phyloP scores from a whole-genome alignment of 1,139 yeast genomes.

The Sugiyamaella pinicola region DNA sequence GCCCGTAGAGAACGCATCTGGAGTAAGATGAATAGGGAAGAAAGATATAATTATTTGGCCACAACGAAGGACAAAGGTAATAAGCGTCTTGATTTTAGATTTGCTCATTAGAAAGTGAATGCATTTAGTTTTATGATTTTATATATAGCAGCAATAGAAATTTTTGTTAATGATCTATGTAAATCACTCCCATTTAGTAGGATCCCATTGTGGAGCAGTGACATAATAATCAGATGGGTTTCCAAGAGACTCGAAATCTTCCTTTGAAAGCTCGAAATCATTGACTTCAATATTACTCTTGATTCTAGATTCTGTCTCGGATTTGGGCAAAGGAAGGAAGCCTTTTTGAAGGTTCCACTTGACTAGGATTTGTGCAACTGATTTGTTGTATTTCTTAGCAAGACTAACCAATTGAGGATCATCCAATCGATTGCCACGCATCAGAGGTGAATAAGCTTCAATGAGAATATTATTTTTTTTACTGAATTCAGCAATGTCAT shows the following conservation, averaged over 20 bases:
- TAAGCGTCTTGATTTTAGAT: conserved; percentile 57
- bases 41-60: conserved; percentile 49
- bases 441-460: conserved; percentile 81
- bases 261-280: conserved; percentile 45
- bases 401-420: conserved; percentile 25
- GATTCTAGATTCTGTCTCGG: conserved; percentile 69
- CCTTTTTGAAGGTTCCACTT: conserved; percentile 45
- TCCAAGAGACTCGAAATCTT: conserved; percentile 23
- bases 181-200: conserved; percentile 16
- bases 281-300: conserved; percentile 49
- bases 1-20: conserved; percentile 49
- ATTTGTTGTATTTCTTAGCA: conserved; percentile 42
- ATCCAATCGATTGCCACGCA: conserved; percentile 39
- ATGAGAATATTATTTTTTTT: conserved; percentile 62
- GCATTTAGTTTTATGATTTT: neutral
- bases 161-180: neutral
- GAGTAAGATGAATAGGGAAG: conserved; percentile 52
- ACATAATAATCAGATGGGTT: conserved; percentile 14
- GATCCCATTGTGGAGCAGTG: conserved; percentile 21
- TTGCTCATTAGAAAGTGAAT: conserved; percentile 32
- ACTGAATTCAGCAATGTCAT: conserved; percentile 61
- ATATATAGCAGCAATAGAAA: too few species aligned
- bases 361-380: conserved; percentile 50
- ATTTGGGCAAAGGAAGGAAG: conserved; percentile 56
- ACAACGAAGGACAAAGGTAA: conserved; percentile 57